Evolutionary conservation across 192 early-diverging fungal genomes (phyloP).

Genomic region (Phycomyces blakesleeanus): DNA sequence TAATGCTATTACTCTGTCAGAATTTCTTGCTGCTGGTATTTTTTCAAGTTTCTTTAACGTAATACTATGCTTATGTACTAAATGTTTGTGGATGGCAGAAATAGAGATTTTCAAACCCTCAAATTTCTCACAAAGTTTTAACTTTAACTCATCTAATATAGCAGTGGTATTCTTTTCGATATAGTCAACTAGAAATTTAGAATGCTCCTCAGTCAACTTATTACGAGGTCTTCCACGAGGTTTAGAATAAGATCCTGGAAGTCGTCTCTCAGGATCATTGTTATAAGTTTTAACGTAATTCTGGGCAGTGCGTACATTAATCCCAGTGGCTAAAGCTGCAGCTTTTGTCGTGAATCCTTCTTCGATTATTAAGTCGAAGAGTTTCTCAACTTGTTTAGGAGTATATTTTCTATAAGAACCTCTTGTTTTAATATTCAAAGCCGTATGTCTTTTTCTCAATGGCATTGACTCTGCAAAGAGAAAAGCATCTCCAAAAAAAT

Average conservation of each 20-base stretch:
- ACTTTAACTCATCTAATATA: conserved; percentile 6
- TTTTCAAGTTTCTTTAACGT: conserved; percentile 30
- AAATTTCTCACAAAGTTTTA: conserved; percentile 1
- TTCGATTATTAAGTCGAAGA: conserved; percentile 20
- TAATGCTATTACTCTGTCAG: conserved; percentile 14
- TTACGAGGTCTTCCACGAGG: conserved; percentile 6
- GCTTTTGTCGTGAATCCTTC: conserved; percentile 8
- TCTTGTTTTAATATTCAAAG: conserved; percentile 15
- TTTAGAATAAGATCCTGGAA: conserved; percentile 11
- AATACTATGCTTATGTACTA: conserved; percentile 21
- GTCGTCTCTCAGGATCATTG: conserved; percentile 11
- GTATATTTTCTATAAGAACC: conserved; percentile 19
- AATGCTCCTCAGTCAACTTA: conserved; percentile 13
- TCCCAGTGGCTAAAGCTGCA: conserved; percentile 16
- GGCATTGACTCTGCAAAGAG: conserved; percentile 14
- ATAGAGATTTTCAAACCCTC: conserved; percentile 10
- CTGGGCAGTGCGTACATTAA: conserved; percentile 17
- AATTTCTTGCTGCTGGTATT: conserved; percentile 26
- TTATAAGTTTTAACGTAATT: conserved; percentile 23
- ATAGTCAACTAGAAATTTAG: conserved; percentile 18
- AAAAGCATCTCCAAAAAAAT: conserved; percentile 15
- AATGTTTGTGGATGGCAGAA: conserved; percentile 20
- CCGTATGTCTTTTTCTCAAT: conserved; percentile 17
- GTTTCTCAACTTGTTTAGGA: conserved; percentile 12
- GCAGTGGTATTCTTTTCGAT: conserved; percentile 8